Evolutionary conservation across 352 stramenopile species (phyloP).

Genomic region (Phytophthora tubulina): DNA sequence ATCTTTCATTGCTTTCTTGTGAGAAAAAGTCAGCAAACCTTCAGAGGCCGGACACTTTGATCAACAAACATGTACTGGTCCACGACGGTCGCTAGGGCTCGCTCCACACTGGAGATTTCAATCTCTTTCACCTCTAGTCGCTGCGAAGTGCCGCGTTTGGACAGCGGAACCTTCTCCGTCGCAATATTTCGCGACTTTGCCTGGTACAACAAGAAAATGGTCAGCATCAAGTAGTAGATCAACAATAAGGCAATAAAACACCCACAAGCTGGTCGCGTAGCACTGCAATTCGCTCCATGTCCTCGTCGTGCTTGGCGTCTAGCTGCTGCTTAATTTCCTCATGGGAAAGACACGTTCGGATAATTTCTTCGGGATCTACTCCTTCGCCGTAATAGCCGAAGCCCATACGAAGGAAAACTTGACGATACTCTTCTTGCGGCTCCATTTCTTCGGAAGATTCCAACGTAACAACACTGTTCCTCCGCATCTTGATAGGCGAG

Average conservation of each 20-base stretch:
- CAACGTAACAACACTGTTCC: conserved; percentile 12
- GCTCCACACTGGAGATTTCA: conserved; percentile 71
- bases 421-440: conserved; percentile 48
- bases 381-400: conserved; percentile 63
- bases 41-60: conserved; percentile 78
- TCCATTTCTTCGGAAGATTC: conserved; percentile 33
- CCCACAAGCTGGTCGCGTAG: conserved; percentile 75
- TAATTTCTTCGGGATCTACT: conserved; percentile 76
- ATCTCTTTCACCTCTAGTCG: conserved; percentile 76
- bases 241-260: not conserved
- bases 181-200: conserved; percentile 58
- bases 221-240: not conserved
- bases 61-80: conserved; percentile 90
- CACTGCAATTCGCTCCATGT: conserved; percentile 60
- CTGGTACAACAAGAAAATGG: conserved; percentile 20
- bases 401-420: conserved; percentile 78
- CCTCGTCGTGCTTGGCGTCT: conserved; percentile 67
- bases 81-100: conserved; percentile 69
- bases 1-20: not conserved
- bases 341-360: conserved; percentile 70
- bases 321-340: conserved; percentile 78
- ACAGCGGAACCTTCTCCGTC: conserved; percentile 64
- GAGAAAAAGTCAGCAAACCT: conserved; percentile 46
- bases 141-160: conserved; percentile 71
- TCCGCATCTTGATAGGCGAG: conserved; percentile 23